Evolutionary conservation across 202 grass and related monocot species (phyloP), one percentile per base, ranked within the genome.

Genomic region (Carex arenaria): DNA sequence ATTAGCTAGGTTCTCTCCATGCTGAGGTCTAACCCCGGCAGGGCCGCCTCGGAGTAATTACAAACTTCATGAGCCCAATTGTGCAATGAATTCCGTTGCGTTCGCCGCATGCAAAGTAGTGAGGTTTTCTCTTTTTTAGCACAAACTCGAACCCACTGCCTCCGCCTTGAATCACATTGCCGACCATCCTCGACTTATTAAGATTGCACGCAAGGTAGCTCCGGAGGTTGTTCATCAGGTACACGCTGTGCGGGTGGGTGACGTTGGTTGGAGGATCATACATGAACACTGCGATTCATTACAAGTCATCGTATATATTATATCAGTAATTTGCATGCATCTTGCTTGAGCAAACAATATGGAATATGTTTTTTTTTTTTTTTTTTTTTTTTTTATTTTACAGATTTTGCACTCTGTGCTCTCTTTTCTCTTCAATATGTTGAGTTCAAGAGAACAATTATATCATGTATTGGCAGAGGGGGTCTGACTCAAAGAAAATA

Each of bases 71-170:
- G 31, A 76, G 80, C 3, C 96, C 96, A 14, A 82, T 10, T 12
- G 79, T 96, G 85, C 96, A 99, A 79, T 99, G 96, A 68, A 94
- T 4, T 2, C 96, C 96, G 11, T 32, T 40, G 51, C 83, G 83
- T 86, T 98, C 96, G 5, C 88, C 93, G 72, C 96, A 99, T n/a
- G 87, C 91, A 52, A 99, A 94, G 93, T 95, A 99, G 86, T 93
- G 88, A 56, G 31, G 38, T 91, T 89, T 99, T 71, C 96, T 94
- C 88, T 89, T 95, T 67, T 23, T 84, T 12, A 99, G 81, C 81
- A 90, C 88, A 49, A 92, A 99, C 84, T 94, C 85, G 13, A 85
- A 95, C 23, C 96, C 96, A 0, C 57, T 6, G n/a, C 91, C 93
- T 14, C 83, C 81, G 60, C 96, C 96, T 78, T 99, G 91, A 73